These are phyloP conservation scores for Clarkia xantiana DNA, from an alignment of 345 rosid genomes.

Conservation along the genomic window DNA sequence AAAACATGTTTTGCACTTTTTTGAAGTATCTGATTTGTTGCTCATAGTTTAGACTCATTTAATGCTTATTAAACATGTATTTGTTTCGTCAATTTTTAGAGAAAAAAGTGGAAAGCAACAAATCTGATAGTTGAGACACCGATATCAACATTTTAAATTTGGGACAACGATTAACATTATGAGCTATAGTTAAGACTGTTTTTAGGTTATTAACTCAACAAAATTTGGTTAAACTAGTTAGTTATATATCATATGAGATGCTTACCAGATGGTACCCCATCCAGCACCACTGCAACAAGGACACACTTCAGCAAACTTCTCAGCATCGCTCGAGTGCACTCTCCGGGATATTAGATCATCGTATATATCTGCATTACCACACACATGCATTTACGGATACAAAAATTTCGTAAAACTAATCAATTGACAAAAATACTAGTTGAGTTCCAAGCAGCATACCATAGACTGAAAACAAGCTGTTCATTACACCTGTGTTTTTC, in stretches of 20 bases:
- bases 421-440: background rate
- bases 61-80: no score
- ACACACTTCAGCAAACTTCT: conserved; percentile 61
- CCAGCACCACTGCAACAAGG: conserved; percentile 55
- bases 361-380: conserved; percentile 34
- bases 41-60: no score
- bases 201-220: background rate
- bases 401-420: background rate
- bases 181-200: no score
- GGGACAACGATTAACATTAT: no score
- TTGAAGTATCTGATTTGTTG: no score
- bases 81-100: no score
- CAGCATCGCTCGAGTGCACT: conserved; percentile 57
- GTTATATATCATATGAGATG: conserved; percentile 1
- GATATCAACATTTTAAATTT: background rate
- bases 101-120: no score
- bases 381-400: background rate
- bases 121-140: no score
- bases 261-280: conserved; percentile 64
- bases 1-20: no score
- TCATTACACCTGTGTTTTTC: conserved; percentile 45
- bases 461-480: conserved; percentile 60
- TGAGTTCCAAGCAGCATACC: conserved; percentile 20
- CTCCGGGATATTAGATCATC: conserved; percentile 67
- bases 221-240: background rate